A percentile compares a stretch with the other conserved stretches of the same genome.
These are phyloP conservation scores for Aspergillus ruber DNA, from an alignment of 2,329 filamentous ascomycete species.

Conservation along the genomic window DNA sequence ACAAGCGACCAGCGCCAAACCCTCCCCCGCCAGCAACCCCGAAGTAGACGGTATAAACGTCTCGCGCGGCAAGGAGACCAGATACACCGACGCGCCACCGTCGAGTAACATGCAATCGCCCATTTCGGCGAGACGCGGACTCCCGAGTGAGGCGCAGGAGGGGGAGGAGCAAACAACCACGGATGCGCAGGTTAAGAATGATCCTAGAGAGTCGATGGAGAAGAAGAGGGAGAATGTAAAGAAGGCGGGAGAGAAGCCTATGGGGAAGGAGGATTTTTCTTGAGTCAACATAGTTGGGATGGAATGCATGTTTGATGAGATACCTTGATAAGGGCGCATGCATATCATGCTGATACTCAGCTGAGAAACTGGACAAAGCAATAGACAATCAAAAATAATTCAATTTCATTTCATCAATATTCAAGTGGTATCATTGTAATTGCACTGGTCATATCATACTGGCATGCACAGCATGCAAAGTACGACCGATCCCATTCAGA, in stretches of 20 bases:
- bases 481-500: not conserved
- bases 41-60: not conserved
- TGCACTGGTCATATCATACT: not conserved
- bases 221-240: slow-evolving; percentile 3
- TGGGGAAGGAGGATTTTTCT: not conserved
- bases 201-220: not conserved
- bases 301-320: not conserved
- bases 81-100: not conserved
- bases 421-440: not conserved
- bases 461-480: not conserved
- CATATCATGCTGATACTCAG: no score
- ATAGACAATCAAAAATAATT: not conserved
- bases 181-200: slow-evolving; percentile 6
- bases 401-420: not conserved
- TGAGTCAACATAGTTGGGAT: no score
- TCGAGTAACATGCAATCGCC: not conserved
- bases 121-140: not conserved
- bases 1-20: not conserved
- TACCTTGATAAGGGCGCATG: no score
- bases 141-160: slow-evolving; percentile 6
- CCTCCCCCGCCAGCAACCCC: not conserved
- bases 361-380: not conserved
- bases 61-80: not conserved
- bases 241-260: not conserved
- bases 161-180: slow-evolving; percentile 5